phyloP scores from a whole-genome alignment of 305 asterid species.

The Plantago coronopus region DNA sequence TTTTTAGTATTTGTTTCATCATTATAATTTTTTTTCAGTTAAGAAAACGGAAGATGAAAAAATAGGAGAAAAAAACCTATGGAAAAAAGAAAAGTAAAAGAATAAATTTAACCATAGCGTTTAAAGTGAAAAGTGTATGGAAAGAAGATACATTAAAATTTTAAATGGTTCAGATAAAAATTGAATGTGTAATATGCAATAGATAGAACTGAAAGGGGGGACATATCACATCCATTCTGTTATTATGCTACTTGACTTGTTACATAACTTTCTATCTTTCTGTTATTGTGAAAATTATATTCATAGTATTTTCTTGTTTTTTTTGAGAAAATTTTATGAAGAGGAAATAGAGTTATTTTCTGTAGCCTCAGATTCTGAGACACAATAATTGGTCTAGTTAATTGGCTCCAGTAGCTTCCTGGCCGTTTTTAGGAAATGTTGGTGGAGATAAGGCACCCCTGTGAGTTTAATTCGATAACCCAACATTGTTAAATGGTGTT shows the following conservation, averaged over 20 bases:
- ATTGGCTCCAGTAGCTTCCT: conserved; percentile 11
- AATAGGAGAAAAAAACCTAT: too few species aligned
- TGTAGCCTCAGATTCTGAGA: conserved; percentile 15
- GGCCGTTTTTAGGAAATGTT: background rate
- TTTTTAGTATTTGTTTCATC: too few species aligned
- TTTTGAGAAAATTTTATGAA: conserved; percentile 13
- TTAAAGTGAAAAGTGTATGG: too few species aligned
- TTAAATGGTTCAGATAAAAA: too few species aligned
- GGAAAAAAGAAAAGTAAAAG: too few species aligned
- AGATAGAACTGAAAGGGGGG: background rate
- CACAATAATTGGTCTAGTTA: conserved; percentile 12
- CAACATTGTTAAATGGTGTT: too few species aligned
- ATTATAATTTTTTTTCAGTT: too few species aligned
- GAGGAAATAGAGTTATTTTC: background rate
- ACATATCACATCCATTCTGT: background rate
- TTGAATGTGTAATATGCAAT: too few species aligned
- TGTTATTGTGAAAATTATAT: conserved; percentile 2
- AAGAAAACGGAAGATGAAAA: too few species aligned
- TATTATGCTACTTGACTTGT: background rate
- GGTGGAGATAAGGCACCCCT: background rate
- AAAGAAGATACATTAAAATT: too few species aligned
- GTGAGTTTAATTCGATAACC: too few species aligned
- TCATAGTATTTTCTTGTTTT: conserved; percentile 4
- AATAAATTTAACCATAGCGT: too few species aligned
- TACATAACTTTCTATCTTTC: background rate